Evolutionary conservation across 129 eudicot species (phyloP).

Genomic region (Oenanthe sinensis): DNA sequence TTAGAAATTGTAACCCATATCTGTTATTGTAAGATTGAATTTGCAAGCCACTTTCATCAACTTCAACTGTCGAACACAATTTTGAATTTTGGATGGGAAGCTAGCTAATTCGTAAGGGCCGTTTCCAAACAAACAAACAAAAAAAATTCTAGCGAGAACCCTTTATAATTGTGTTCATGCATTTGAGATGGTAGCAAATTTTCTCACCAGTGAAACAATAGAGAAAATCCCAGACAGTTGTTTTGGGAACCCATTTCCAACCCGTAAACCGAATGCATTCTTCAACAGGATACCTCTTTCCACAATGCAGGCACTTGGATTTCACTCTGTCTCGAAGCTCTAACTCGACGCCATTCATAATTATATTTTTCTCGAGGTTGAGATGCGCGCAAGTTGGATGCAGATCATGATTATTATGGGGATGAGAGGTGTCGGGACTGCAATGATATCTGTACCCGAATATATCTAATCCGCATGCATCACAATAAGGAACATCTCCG

Average conservation of each 20-base stretch:
- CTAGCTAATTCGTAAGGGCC: no score
- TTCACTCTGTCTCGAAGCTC: background rate
- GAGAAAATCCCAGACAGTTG: background rate
- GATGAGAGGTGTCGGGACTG: background rate
- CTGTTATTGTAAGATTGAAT: background rate
- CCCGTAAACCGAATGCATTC: background rate
- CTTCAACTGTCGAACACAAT: background rate
- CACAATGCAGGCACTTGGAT: background rate
- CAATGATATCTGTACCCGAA: background rate
- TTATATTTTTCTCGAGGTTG: background rate
- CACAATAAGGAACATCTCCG: background rate
- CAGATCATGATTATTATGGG: background rate
- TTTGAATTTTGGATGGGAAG: no score
- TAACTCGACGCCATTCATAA: background rate
- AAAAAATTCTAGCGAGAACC: background rate
- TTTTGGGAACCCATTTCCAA: background rate
- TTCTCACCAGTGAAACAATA: background rate
- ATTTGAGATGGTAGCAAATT: background rate
- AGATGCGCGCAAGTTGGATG: slow-evolving; percentile 1
- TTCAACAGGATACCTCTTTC: background rate
- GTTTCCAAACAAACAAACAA: no score
- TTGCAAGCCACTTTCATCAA: background rate
- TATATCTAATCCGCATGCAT: background rate
- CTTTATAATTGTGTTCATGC: background rate
- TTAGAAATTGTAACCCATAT: background rate